Conservation (phyloP, 768 basidiomycete genomes). For the Pleurotus cornucopiae region DNA sequence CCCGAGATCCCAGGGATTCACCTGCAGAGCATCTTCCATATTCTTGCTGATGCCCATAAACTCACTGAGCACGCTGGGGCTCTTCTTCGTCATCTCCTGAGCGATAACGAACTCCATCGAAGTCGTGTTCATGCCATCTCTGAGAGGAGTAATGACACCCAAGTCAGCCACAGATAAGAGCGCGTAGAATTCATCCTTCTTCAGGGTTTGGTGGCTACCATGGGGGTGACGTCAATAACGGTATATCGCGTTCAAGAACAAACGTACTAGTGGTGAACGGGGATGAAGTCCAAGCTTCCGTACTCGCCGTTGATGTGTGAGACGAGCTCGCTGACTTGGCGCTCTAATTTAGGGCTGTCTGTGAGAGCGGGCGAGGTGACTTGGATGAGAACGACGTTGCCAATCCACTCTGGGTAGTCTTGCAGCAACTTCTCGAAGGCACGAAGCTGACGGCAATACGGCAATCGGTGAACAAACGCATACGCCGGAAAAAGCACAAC, state of each 20-base stretch:
- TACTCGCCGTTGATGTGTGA: conserved; percentile 95
- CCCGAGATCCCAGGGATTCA: conserved; percentile 95
- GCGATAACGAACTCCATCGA: conserved; percentile 98
- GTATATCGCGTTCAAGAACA: not conserved
- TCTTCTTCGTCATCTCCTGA: conserved; percentile 78
- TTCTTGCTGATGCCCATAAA: conserved; percentile 97
- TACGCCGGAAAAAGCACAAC: not conserved
- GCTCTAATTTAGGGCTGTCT: conserved; percentile 90
- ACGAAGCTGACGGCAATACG: conserved; percentile 54
- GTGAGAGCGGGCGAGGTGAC: conserved; percentile 92
- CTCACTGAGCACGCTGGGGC: conserved; percentile 89
- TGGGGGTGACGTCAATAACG: not conserved
- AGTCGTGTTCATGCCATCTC: conserved; percentile 99
- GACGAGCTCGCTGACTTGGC: conserved; percentile 90
- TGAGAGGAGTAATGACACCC: conserved; percentile 89
- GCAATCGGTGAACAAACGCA: not conserved
- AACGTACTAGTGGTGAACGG: conserved; percentile 95
- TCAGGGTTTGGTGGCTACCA: conserved; percentile 88
- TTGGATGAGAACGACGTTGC: conserved; percentile 84
- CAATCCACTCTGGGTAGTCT: conserved; percentile 94
- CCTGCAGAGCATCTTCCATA: conserved; percentile 84
- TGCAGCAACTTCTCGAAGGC: conserved; percentile 93
- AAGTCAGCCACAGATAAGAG: conserved; percentile 90
- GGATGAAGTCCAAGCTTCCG: conserved; percentile 91
- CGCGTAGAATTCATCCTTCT: conserved; percentile 98